Base-by-base conservation (phyloP, 805 yeast species). In the Candida glaebosa region DNA sequence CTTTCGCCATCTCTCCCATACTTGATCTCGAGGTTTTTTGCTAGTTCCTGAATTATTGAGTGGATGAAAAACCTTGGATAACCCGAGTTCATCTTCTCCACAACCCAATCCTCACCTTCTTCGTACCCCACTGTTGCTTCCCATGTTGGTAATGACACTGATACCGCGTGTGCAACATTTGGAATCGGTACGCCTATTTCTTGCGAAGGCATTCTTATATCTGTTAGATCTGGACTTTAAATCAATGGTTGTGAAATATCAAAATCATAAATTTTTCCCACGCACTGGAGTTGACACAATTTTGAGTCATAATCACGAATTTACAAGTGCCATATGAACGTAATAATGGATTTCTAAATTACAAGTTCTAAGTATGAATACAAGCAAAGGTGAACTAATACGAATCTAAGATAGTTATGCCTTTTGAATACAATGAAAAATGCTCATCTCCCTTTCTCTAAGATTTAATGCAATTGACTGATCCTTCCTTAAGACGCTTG, bases 141-240 rank as follows among this genome's bases (percentile, higher is more conserved):
- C 99, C 98, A 93, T 0, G 96, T 86, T 5, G 99, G 99, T 25
- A 91, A 72, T 2, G 96, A 86, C 36, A 91, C 97, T 9, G 96
- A 87, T 1, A 91, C 96, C 0, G 97, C 96, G 61, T 93, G 98
- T 2, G 84, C 81, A 0, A 95, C 84, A 58, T 87, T 82, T 2
- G 99, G 97, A 44, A 93, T 90, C 1, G 96, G 79, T 14, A 77
- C 84, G 3, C 97, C 97, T 14, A 88, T 76, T 31, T 65, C 67
- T 56, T 78, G 73, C 10, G 59, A 58, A 9, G 72, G 70, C 43
- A 37, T 36, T 14, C 19, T 35, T 38, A 39, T 46, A 6, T 22
- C 6, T 22, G 10, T 22, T 22, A 22, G n/a, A n/a, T n/a, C n/a
- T n/a, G n/a, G n/a, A n/a, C n/a, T n/a, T n/a, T n/a, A n/a, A n/a